These are phyloP conservation scores for Penicillium janthinellum DNA, from an alignment of 2,329 filamentous ascomycete genomes.

Conservation along the genomic window DNA sequence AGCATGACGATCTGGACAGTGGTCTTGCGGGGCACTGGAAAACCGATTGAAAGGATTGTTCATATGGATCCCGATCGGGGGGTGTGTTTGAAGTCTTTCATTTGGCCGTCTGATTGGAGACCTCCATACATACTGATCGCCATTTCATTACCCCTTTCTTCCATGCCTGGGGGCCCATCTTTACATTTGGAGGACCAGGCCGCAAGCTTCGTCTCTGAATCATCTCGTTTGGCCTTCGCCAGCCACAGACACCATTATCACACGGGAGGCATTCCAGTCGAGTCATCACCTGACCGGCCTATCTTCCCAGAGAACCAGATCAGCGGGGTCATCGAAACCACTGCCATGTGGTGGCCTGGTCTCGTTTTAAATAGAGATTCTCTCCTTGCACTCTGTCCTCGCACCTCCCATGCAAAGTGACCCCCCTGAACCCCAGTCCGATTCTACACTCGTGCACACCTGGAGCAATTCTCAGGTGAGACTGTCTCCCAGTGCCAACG, in stretches of 20 bases:
- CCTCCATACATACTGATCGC: not conserved
- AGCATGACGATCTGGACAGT: slow-evolving; percentile 69
- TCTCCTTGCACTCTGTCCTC: not conserved
- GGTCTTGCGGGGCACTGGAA: slow-evolving; percentile 84
- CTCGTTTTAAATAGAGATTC: slow-evolving; percentile 3
- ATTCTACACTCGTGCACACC: slow-evolving; percentile 6
- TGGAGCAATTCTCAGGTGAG: not conserved
- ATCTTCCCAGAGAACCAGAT: not conserved
- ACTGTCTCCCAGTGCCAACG: not conserved
- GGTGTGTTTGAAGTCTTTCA: not conserved
- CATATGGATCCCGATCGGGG: not conserved
- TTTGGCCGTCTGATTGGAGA: not conserved
- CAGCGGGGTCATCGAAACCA: not conserved
- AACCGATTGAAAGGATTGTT: slow-evolving; percentile 65
- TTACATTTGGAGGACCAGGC: not conserved
- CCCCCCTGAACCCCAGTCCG: not conserved
- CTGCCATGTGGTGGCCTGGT: not conserved
- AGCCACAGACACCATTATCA: not conserved
- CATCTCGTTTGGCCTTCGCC: not conserved
- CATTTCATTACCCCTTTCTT: not conserved
- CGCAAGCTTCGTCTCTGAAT: not conserved
- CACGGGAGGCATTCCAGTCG: not conserved
- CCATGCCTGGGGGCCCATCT: not conserved
- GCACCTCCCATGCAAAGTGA: not conserved
- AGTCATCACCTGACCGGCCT: not conserved